These are phyloP conservation scores for Nemophila menziesii DNA, from an alignment of 257 asterid genomes.

Conservation along the genomic window DNA sequence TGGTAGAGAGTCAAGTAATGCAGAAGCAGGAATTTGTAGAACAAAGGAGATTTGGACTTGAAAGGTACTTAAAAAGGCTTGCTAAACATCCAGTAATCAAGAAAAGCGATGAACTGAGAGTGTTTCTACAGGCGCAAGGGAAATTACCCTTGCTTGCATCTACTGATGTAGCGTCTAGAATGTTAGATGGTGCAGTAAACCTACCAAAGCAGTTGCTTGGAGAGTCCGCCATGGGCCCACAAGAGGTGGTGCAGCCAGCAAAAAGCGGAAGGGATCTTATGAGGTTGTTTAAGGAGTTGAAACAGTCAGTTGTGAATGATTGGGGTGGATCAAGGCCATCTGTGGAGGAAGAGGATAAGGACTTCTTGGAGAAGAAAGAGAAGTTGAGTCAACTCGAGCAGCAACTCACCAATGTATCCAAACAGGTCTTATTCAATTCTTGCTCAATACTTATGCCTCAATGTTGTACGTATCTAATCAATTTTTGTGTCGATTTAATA, in stretches of 20 bases:
- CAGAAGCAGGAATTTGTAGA: conserved; percentile 95
- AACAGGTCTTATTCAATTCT: conserved; percentile 40
- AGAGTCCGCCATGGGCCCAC: conserved; percentile 57
- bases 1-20: conserved; percentile 95
- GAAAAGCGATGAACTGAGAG: conserved; percentile 86
- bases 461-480: background rate
- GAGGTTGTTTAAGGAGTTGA: conserved; percentile 84
- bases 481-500: conserved; percentile 12
- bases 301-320: conserved; percentile 83
- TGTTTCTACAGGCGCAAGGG: conserved; percentile 79
- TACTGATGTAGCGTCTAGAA: conserved; percentile 70
- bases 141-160: conserved; percentile 64
- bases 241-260: conserved; percentile 84
- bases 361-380: conserved; percentile 71
- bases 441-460: background rate
- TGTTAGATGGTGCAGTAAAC: conserved; percentile 88
- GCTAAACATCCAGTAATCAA: conserved; percentile 62
- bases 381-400: conserved; percentile 64
- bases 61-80: conserved; percentile 71
- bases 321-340: conserved; percentile 64
- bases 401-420: conserved; percentile 71
- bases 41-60: conserved; percentile 86
- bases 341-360: conserved; percentile 80
- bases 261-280: conserved; percentile 88
- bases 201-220: conserved; percentile 83